A percentile compares a stretch with the other conserved stretches of the same genome.
These are phyloP conservation scores for Achaetomiella virescens DNA, from an alignment of 495 filamentous ascomycete species.

Conservation along the genomic window DNA sequence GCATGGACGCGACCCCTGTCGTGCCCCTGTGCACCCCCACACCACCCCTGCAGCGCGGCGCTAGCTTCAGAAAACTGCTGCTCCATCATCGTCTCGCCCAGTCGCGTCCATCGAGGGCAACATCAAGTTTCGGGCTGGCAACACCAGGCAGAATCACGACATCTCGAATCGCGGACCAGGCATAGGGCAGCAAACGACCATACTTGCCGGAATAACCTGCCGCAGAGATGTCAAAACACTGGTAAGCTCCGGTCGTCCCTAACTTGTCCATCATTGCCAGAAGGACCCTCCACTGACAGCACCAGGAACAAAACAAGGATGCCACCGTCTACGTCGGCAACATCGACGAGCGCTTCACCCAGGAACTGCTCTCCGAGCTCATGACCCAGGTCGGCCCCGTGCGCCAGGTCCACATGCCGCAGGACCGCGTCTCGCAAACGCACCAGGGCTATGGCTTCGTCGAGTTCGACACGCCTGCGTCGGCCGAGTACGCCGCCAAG, in stretches of 20 bases:
- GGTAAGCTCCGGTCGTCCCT: conserved; percentile 45
- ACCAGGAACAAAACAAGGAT: conserved; percentile 95
- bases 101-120: too few relatives aligned
- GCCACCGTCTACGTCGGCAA: conserved; percentile 98
- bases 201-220: background rate
- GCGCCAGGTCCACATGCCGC: conserved; percentile 94
- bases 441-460: conserved; percentile 99
- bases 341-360: conserved; percentile 90
- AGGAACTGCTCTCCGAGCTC: conserved; percentile 90
- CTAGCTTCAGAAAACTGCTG: background rate
- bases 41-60: background rate
- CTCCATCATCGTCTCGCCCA: background rate
- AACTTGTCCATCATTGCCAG: background rate
- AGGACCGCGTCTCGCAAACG: conserved; percentile 91
- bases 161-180: too few relatives aligned
- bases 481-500: conserved; percentile 93
- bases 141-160: too few relatives aligned
- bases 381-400: conserved; percentile 96
- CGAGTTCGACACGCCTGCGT: conserved; percentile 92
- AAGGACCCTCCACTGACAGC: background rate
- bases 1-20: background rate
- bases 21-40: background rate
- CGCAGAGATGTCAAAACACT: conserved; percentile 51
- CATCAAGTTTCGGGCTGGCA: too few relatives aligned
- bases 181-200: background rate